Evolutionary conservation across 495 filamentous ascomycete species (phyloP).

Genomic region (Trichoderma parareesei): DNA sequence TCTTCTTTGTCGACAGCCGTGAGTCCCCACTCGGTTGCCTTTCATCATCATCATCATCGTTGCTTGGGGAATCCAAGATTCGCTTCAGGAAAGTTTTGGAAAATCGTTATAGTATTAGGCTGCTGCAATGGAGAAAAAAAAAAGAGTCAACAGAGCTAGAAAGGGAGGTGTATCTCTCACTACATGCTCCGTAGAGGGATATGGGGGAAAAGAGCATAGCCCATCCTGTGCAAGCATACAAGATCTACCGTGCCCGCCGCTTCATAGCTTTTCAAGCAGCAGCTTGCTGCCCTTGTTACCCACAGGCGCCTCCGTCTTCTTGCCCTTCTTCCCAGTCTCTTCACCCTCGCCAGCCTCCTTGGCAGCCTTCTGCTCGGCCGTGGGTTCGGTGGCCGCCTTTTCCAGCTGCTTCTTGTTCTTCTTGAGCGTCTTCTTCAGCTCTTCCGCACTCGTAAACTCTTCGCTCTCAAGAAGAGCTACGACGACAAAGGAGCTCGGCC

Average conservation of each 20-base stretch:
- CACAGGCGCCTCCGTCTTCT: constrained; percentile 31
- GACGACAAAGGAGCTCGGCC: constrained; percentile 72
- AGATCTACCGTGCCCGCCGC: neutral
- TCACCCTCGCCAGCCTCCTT: constrained; percentile 24
- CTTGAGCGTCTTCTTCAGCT: constrained; percentile 57
- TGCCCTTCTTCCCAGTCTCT: constrained; percentile 24
- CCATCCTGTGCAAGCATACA: neutral
- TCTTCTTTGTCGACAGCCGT: neutral
- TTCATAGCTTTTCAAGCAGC: constrained; percentile 40
- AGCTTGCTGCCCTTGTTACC: constrained; percentile 50
- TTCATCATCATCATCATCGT: neutral
- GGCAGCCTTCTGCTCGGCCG: constrained; percentile 27
- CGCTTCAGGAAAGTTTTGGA: neutral
- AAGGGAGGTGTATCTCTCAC: neutral
- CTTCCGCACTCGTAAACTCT: constrained; percentile 59
- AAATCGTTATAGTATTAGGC: neutral
- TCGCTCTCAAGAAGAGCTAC: constrained; percentile 71
- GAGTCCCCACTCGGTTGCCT: too few relatives aligned
- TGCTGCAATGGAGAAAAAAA: neutral
- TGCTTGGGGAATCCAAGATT: neutral
- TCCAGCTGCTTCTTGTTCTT: constrained; percentile 44
- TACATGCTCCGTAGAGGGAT: neutral
- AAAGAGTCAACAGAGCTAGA: neutral
- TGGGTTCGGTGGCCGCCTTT: constrained; percentile 41
- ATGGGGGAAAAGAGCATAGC: neutral